A percentile compares a stretch with the other conserved stretches of the same genome.
These are phyloP conservation scores for Tetragonia tetragonoides DNA, from an alignment of 148 eudicot genomes.

Conservation along the genomic window DNA sequence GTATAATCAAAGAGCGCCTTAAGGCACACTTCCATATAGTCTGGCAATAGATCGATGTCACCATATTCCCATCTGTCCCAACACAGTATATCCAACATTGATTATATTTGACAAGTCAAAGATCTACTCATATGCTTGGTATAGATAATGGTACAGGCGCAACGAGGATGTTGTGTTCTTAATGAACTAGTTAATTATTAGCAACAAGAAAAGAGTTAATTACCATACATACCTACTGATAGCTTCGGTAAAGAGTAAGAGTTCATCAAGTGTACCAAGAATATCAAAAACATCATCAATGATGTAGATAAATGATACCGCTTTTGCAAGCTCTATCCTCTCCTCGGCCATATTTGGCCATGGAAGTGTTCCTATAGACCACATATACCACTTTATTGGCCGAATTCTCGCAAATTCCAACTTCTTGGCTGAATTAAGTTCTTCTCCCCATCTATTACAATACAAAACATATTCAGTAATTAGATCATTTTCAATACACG, in stretches of 20 bases:
- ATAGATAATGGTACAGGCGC: too few relatives aligned
- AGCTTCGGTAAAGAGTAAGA: slow-evolving; percentile 46
- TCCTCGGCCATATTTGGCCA: slow-evolving; percentile 34
- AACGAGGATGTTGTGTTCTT: background rate
- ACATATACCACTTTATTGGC: slow-evolving; percentile 49
- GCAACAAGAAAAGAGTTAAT: background rate
- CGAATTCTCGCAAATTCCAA: slow-evolving; percentile 41
- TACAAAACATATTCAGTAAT: background rate
- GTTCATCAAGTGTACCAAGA: slow-evolving; percentile 46
- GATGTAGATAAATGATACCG: slow-evolving; percentile 44
- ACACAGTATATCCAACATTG: too few relatives aligned
- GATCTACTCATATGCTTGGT: too few relatives aligned
- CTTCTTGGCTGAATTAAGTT: slow-evolving; percentile 37
- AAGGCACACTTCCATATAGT: slow-evolving; percentile 53
- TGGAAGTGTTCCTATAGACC: slow-evolving; percentile 49
- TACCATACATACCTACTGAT: slow-evolving; percentile 36
- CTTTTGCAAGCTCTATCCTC: slow-evolving; percentile 41
- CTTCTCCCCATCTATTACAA: slow-evolving; percentile 46
- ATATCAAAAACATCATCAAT: slow-evolving; percentile 58
- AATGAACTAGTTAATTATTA: background rate
- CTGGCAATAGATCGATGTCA: slow-evolving; percentile 37
- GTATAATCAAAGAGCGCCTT: slow-evolving; percentile 41
- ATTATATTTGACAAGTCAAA: too few relatives aligned
- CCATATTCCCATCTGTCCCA: slow-evolving; percentile 48
- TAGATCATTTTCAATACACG: background rate